Evolutionary conservation across 169 alveolate species (phyloP).

Genomic region (Eimeria maxima): DNA sequence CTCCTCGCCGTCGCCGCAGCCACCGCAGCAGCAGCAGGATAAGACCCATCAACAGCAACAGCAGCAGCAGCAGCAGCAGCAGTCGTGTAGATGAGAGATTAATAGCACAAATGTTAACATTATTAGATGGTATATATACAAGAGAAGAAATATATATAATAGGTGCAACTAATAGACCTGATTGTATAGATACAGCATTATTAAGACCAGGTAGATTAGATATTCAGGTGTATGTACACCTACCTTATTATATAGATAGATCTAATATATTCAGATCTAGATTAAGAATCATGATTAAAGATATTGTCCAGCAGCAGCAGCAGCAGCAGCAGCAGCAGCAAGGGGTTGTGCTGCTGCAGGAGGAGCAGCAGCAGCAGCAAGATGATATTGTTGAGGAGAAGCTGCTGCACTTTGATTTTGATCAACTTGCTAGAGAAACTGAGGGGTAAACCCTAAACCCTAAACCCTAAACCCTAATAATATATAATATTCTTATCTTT

Average conservation of each 20-base stretch:
- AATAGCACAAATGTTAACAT: slow-evolving; percentile 98
- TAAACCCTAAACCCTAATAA: slow-evolving; percentile 92
- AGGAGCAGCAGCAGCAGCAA: background rate
- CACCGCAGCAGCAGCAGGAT: slow-evolving; percentile 33
- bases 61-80: slow-evolving; percentile 47
- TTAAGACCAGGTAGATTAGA: slow-evolving; percentile 99
- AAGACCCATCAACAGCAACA: slow-evolving; percentile 44
- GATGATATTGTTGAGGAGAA: background rate
- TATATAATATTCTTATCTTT: no score
- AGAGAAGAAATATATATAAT: slow-evolving; percentile 96
- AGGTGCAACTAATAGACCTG: slow-evolving; percentile 99
- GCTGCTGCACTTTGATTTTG: slow-evolving; percentile 43
- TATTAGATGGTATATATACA: slow-evolving; percentile 98
- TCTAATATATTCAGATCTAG: slow-evolving; percentile 93
- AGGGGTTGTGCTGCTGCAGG: background rate
- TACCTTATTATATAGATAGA: slow-evolving; percentile 97
- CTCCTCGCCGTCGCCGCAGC: background rate
- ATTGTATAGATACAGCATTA: slow-evolving; percentile 99
- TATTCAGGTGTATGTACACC: slow-evolving; percentile 95
- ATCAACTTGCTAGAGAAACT: slow-evolving; percentile 87
- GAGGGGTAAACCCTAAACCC: slow-evolving; percentile 90
- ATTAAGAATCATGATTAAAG: slow-evolving; percentile 93
- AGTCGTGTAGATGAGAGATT: slow-evolving; percentile 91
- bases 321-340: slow-evolving; percentile 4
- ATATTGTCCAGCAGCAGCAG: slow-evolving; percentile 86